Conservation (phyloP, 306 rosid genomes). For the Echinosophora koreensis region DNA sequence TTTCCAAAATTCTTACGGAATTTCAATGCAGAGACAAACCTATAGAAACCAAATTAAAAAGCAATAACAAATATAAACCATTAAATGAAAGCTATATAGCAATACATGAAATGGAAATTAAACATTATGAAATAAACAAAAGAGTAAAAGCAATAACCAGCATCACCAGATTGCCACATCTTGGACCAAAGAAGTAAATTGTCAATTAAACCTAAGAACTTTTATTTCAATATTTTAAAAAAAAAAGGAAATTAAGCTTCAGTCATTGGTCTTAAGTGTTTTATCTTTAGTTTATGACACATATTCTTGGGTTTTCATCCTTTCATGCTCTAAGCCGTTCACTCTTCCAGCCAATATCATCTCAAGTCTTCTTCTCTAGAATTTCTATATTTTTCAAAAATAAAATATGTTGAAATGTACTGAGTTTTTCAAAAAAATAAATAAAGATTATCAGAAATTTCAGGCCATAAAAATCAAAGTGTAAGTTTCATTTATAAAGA, state of each 20-base stretch:
- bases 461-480: background rate
- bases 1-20: constrained; percentile 46
- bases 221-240: background rate
- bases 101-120: background rate
- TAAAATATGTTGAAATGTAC: constrained; percentile 27
- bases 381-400: background rate
- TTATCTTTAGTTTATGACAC: constrained; percentile 1
- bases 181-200: background rate
- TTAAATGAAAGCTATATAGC: constrained; percentile 25
- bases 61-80: constrained; percentile 22
- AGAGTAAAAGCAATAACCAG: constrained; percentile 11
- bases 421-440: background rate
- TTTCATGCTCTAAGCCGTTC: background rate
- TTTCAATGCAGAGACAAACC: constrained; percentile 43
- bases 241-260: background rate
- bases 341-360: background rate
- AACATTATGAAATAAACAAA: constrained; percentile 5
- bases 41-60: constrained; percentile 38
- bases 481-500: background rate
- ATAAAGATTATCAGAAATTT: background rate
- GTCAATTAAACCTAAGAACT: background rate
- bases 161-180: constrained; percentile 17
- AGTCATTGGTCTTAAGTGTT: background rate
- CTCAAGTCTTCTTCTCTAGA: too few species aligned
- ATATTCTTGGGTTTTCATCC: background rate